These are phyloP conservation scores for Aspergillus eucalypticola DNA, from an alignment of 2,329 filamentous ascomycete genomes.

Conservation along the genomic window DNA sequence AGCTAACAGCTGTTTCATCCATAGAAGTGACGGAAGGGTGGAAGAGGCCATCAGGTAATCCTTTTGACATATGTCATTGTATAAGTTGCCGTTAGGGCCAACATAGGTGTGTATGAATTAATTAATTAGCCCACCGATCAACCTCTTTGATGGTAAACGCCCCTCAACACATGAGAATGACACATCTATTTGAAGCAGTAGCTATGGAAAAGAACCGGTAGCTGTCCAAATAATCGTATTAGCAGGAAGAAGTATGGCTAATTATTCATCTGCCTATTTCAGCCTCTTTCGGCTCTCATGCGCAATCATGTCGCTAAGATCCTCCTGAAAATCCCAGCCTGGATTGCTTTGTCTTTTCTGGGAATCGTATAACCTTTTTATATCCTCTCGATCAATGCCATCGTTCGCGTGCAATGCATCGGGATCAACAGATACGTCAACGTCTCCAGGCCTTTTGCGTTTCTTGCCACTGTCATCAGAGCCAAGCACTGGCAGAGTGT, in stretches of 20 bases:
- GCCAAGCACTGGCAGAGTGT: conserved; percentile 71
- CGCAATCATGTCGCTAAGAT: conserved; percentile 93
- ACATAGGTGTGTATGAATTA: too few relatives aligned
- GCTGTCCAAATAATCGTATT: background rate
- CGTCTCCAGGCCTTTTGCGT: conserved; percentile 93
- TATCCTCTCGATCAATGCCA: conserved; percentile 79
- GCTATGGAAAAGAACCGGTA: background rate
- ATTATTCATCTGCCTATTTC: conserved; percentile 78
- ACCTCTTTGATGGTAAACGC: too few relatives aligned
- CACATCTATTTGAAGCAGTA: background rate
- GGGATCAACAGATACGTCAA: conserved; percentile 88
- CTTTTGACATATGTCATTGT: too few relatives aligned
- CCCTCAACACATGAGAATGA: too few relatives aligned
- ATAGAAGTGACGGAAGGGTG: too few relatives aligned
- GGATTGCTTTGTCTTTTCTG: conserved; percentile 66
- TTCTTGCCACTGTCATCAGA: conserved; percentile 75
- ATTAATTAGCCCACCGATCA: too few relatives aligned
- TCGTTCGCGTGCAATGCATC: conserved; percentile 75
- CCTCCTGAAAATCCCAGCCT: conserved; percentile 79
- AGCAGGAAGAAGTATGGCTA: conserved; percentile 45
- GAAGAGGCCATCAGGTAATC: too few relatives aligned
- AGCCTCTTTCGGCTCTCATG: conserved; percentile 87
- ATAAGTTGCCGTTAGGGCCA: too few relatives aligned
- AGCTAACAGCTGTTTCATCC: too few relatives aligned
- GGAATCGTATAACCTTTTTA: conserved; percentile 77